Evolutionary conservation across 192 early-diverging fungal species (phyloP), one percentile per base, ranked within the genome.

Genomic region (Chytriomyces hyalinus): DNA sequence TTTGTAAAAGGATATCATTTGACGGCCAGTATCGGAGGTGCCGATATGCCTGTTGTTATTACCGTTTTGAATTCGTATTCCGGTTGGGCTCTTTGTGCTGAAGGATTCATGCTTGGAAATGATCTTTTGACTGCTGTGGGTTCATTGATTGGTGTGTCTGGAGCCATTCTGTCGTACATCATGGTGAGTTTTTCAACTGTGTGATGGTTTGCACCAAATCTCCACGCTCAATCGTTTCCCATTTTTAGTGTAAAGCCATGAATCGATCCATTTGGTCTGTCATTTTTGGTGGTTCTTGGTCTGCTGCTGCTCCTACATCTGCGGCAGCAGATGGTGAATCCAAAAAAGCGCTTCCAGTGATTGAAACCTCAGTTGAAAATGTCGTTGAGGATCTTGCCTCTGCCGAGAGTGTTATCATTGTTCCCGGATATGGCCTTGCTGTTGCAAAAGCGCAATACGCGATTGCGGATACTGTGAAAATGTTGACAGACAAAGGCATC

Each of bases 391-490:
- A 61, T 57, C 67, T 82, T 26, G 44, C 65, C 20, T n/a, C 10
- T 9, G 81, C 81, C 51, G 73, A 82, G 69, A 53, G 44, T 44
- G 81, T 82, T 17, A 82, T 82, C 53, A 82, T 82, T 61, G 75
- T 76, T n/a, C 81, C 81, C 46, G 81, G 81, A 36, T 82, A 82
- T 65, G 81, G 81, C 36, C 64, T 82, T 5, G 81, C 81, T n/a
- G 81, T 82, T 9, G 81, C 81, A 49, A 81, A 81, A 49, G 81
- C 81, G 1, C 81, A 82, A 63, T 82, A 82, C 67, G 81, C 80
- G 49, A 76, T 82, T 62, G 73, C 78, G 22, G 79, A 82, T 13
- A 80, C 82, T 45, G 78, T 75, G 9, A 82, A 82, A 49, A 77
- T 65, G 44, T 49, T 82, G 22, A 49, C 11, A 6, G 75, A 22